phyloP scores from a whole-genome alignment of 2,329 filamentous ascomycete species.

The Xylaria sp. region DNA sequence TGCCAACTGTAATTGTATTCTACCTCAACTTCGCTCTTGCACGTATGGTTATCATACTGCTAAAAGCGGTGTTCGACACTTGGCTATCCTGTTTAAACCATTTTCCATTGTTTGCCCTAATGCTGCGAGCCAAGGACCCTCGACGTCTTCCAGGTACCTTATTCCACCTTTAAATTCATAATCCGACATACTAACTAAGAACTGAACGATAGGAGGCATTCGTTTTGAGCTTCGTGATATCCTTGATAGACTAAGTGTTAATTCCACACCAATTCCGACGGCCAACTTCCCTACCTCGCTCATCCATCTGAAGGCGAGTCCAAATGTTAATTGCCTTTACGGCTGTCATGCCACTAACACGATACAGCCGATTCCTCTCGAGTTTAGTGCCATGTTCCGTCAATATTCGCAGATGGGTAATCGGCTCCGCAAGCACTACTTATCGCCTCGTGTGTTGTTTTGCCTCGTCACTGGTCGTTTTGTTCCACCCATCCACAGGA shows the following conservation, averaged over 20 bases:
- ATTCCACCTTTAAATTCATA: not conserved
- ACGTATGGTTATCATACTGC: constrained; percentile 89
- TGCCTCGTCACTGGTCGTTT: constrained; percentile 90
- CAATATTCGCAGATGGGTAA: constrained; percentile 96
- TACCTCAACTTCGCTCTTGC: constrained; percentile 96
- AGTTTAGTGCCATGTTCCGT: constrained; percentile 92
- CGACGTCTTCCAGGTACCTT: constrained; percentile 78
- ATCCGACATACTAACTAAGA: constrained; percentile 2
- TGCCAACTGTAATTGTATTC: constrained; percentile 95
- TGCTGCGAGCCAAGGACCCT: constrained; percentile 94
- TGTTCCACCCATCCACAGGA: constrained; percentile 91
- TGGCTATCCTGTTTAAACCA: constrained; percentile 93
- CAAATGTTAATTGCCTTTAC: not conserved
- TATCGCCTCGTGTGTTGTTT: constrained; percentile 85
- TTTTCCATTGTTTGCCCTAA: constrained; percentile 95
- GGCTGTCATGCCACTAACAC: constrained; percentile 8
- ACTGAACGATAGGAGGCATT: constrained; percentile 68
- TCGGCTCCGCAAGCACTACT: constrained; percentile 92
- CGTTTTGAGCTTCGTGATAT: constrained; percentile 87
- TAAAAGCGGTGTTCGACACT: constrained; percentile 92
- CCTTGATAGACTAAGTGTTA: constrained; percentile 54
- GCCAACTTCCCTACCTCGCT: constrained; percentile 71
- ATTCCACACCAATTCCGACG: constrained; percentile 37
- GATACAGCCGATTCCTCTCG: constrained; percentile 79
- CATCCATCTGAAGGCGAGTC: constrained; percentile 79